Base-by-base conservation (phyloP, 2,329 filamentous ascomycete species). In the Tolypocladium album region DNA sequence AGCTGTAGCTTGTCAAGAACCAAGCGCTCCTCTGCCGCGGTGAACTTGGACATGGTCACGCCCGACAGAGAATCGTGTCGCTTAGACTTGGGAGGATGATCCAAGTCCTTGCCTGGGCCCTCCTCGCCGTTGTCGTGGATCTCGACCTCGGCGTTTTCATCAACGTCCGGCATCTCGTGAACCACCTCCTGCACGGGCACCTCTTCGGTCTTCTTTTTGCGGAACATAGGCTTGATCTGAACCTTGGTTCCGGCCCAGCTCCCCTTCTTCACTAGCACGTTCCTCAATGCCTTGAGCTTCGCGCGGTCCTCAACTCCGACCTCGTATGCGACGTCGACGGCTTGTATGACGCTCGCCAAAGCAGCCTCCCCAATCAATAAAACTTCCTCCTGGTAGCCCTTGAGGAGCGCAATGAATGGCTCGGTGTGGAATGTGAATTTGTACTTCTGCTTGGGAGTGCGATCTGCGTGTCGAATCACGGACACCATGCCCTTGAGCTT, bases 201-300 rank as follows among this genome's bases (percentile, higher is more conserved):
- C 64, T 87, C 84, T 57, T 89, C 84, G 3, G 86, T 83, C 68
- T 86, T 90, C 68, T 91, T 87, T 76, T 93, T 96, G 58, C 92
- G 87, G 74, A 99, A 99, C 92, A 99, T 96, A 12, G 94, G 94
- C 74, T 99, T 99, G 72, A 99, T 97, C 74, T 99, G 94, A 2
- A 99, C 92, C 73, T 99, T 99, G 1, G 94, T 99, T 0, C 94
- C 94, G 4, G 92, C 88, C 89, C 93, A 97, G 24, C 86, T 87
- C 1, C 92, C 92, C 73, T 99, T 99, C 75, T 94, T 95, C 50
- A 90, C 86, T 8, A 99, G 78, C 7, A 95, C 93, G 63, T 93
- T 93, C 61, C 89, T 88, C 57, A 99, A 80, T 50, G 90, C 80
- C 64, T 85, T 87, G n/a, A 99, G 85, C 75, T 99, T 99, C 57